Evolutionary conservation across 2,329 filamentous ascomycete genomes (phyloP).

Genomic region (Amauroascus niger): DNA sequence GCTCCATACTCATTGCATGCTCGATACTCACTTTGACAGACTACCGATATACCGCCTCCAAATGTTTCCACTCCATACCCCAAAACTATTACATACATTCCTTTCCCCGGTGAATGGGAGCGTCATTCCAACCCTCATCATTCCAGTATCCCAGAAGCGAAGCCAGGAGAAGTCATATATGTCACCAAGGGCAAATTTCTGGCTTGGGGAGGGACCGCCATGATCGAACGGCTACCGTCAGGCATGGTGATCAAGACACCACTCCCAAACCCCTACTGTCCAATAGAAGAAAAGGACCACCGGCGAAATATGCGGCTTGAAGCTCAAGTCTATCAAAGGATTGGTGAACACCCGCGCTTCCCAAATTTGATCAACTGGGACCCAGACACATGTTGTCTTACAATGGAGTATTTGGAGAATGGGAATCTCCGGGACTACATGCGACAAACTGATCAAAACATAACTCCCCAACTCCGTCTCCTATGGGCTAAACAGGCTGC

Average conservation of each 20-base stretch:
- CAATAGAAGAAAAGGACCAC: slow-evolving; percentile 13
- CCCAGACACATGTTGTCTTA: slow-evolving; percentile 16
- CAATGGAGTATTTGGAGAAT: slow-evolving; percentile 19
- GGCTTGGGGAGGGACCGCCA: slow-evolving; percentile 12
- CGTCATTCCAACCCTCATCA: not conserved
- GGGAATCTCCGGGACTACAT: slow-evolving; percentile 2
- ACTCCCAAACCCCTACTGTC: slow-evolving; percentile 16
- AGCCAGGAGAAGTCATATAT: not conserved
- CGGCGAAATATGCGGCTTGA: slow-evolving; percentile 18
- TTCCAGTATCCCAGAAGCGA: not conserved
- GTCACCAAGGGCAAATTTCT: slow-evolving; percentile 7
- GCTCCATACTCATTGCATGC: not conserved
- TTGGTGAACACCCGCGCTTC: slow-evolving; percentile 18
- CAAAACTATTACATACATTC: not conserved
- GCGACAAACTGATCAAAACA: not conserved
- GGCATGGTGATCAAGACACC: slow-evolving; percentile 18
- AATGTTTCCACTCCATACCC: not conserved
- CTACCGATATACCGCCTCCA: not conserved
- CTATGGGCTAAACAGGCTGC: slow-evolving; percentile 19
- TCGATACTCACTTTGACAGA: not conserved
- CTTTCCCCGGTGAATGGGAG: not conserved
- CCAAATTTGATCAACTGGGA: slow-evolving; percentile 18
- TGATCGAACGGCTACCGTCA: slow-evolving; percentile 14
- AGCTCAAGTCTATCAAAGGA: slow-evolving; percentile 16
- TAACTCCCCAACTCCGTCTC: slow-evolving; percentile 12